A percentile compares a stretch with the other conserved stretches of the same genome.
Evolutionary conservation across 2,329 filamentous ascomycete species (phyloP).

Genomic region (Thielaviopsis euricoi): DNA sequence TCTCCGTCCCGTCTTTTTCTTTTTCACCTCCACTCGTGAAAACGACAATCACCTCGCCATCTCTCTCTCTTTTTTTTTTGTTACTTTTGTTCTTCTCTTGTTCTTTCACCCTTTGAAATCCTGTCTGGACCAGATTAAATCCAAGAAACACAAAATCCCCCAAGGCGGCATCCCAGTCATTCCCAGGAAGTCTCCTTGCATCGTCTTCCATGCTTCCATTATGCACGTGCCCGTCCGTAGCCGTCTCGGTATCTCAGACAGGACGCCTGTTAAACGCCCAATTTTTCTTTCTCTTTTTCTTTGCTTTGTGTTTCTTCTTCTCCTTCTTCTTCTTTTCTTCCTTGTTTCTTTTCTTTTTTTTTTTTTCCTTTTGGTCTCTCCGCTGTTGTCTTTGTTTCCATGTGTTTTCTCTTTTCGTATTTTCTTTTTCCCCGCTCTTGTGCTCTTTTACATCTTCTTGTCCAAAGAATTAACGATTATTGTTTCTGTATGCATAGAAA

Average conservation of each 20-base stretch:
- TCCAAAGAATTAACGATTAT: too few species aligned
- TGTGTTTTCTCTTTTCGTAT: too few species aligned
- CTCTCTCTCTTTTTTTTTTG: background rate
- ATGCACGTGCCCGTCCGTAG: background rate
- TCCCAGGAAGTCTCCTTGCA: background rate
- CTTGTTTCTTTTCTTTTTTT: background rate
- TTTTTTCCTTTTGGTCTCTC: background rate
- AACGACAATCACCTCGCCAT: background rate
- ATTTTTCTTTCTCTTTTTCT: background rate
- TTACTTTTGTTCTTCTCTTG: background rate
- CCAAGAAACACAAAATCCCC: background rate
- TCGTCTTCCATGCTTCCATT: background rate
- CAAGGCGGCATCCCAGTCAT: background rate
- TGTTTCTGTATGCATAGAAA: background rate
- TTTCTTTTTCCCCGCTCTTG: too few species aligned
- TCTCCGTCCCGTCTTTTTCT: background rate
- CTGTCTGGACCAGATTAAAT: too few species aligned
- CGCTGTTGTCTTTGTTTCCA: background rate
- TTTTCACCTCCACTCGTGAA: background rate
- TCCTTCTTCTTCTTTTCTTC: background rate
- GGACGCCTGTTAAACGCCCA: background rate
- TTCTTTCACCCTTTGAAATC: too few species aligned
- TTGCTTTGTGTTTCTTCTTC: too few species aligned
- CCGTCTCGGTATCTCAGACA: background rate
- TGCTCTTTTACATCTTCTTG: background rate